Evolutionary conservation across 768 basidiomycete genomes (phyloP), one percentile per base, ranked within the genome.

Genomic region (Clitopilus passeckerianus): DNA sequence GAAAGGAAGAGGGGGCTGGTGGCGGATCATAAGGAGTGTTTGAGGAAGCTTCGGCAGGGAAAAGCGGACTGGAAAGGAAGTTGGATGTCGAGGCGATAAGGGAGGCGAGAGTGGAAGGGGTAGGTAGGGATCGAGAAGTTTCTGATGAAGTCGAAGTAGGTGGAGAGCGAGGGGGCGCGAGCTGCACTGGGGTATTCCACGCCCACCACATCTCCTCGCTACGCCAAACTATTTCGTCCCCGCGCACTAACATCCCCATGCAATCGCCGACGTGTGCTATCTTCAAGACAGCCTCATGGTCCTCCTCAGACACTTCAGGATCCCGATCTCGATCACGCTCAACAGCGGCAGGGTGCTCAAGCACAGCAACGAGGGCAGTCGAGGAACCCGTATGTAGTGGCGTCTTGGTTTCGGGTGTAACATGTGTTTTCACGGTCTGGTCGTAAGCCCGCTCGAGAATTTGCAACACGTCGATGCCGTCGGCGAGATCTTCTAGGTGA

Each of bases 191-290:
- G 33, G 76, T 81, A 70, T 80, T 80, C 64, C 67, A 77, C 14
- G 80, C 82, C 83, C 93, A 94, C 85, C 94, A 95, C 91, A 96
- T 95, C 72, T 97, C 95, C 44, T 91, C 84, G 54, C 87, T 90
- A 33, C 94, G 80, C 87, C 93, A 97, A 1, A 86, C 83, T 46
- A 97, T 86, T 57, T 84, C 78, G 50, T 89, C 84, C 6, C 82
- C 87, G 1, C 95, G 84, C 18, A 98, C 85, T 20, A 97, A 80
- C 81, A 92, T 89, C 22, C 87, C 87, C 83, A 90, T 89, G 69
- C 93, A 93, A 66, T 95, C 93, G 8, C 93, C 93, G 7, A 95
- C 71, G 64, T 94, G 91, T 0, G 92, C 93, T 23, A 95, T 86
- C 61, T 86, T 84, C 41, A 95, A 80, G 43, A 90, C 84, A 0